Evolutionary conservation across 805 yeast genomes (phyloP).

Genomic region (Metschnikowia sp.): DNA sequence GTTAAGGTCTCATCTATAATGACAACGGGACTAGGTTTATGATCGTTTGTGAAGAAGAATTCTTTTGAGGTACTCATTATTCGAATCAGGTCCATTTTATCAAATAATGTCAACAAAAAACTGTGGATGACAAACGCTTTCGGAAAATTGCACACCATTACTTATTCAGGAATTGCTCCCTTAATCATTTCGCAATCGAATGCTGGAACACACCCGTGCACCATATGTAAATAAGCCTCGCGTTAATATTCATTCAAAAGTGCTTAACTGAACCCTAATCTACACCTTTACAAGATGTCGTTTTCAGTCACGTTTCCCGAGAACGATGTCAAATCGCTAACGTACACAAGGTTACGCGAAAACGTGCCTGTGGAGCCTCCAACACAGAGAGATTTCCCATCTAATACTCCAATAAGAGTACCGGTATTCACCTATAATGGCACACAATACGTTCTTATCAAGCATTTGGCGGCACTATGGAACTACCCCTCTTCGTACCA

Average conservation of each 20-base stretch:
- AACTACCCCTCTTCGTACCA: conserved; percentile 43
- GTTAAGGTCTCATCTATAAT: no score
- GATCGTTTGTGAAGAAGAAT: no score
- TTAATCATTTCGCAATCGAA: no score
- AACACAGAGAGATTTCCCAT: conserved; percentile 1
- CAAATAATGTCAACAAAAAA: no score
- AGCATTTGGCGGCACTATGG: conserved; percentile 33
- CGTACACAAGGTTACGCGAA: conserved; percentile 10
- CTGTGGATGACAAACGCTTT: no score
- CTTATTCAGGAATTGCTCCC: no score
- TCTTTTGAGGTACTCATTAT: no score
- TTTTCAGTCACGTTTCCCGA: conserved; percentile 1
- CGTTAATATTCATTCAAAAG: neutral
- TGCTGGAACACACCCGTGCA: conserved; percentile 4
- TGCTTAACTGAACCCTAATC: neutral
- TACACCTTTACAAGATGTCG: neutral
- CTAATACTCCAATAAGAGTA: conserved; percentile 6
- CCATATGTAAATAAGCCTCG: neutral
- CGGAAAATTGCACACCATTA: no score
- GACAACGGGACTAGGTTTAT: no score
- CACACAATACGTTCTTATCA: conserved; percentile 24
- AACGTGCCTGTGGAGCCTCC: conserved; percentile 9
- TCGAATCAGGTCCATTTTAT: no score
- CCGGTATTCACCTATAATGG: conserved; percentile 9
- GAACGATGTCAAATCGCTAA: neutral